Evolutionary conservation across 495 filamentous ascomycete species (phyloP).

Genomic region (Tuber melanosporum): DNA sequence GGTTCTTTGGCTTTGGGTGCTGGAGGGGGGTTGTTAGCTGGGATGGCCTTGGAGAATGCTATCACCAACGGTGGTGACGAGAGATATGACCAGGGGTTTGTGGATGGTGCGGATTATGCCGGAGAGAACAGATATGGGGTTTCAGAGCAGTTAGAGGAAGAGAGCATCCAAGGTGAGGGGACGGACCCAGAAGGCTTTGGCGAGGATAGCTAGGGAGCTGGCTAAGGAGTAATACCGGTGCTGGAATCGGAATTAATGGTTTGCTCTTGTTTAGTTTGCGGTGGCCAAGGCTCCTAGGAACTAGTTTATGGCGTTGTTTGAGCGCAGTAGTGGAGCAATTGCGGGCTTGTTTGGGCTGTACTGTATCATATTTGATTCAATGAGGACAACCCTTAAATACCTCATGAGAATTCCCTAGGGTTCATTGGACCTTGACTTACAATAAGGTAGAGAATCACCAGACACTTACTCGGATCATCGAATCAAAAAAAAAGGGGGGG

Average conservation of each 20-base stretch:
- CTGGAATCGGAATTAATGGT: not conserved
- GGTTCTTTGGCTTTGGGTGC: constrained; percentile 42
- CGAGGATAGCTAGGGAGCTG: not conserved
- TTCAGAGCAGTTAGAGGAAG: not conserved
- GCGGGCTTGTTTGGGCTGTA: not conserved
- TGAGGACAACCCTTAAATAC: not conserved
- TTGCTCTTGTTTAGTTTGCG: not conserved
- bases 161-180: not conserved
- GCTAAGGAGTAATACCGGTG: not conserved
- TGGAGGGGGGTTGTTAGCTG: constrained; percentile 41
- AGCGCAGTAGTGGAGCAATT: not conserved
- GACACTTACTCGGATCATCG: not conserved
- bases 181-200: not conserved
- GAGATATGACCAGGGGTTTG: constrained; percentile 36
- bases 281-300: not conserved
- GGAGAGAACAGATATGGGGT: constrained; percentile 8
- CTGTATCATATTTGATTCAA: not conserved
- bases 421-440: not conserved
- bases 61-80: constrained; percentile 20
- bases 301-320: not conserved
- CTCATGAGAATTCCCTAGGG: not conserved
- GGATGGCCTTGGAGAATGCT: constrained; percentile 32
- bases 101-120: constrained; percentile 37
- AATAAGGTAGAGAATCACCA: not conserved
- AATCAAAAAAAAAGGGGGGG: not conserved